Evolutionary conservation across 176 grass and related monocot genomes (phyloP).

Genomic region (Carex littledalei): DNA sequence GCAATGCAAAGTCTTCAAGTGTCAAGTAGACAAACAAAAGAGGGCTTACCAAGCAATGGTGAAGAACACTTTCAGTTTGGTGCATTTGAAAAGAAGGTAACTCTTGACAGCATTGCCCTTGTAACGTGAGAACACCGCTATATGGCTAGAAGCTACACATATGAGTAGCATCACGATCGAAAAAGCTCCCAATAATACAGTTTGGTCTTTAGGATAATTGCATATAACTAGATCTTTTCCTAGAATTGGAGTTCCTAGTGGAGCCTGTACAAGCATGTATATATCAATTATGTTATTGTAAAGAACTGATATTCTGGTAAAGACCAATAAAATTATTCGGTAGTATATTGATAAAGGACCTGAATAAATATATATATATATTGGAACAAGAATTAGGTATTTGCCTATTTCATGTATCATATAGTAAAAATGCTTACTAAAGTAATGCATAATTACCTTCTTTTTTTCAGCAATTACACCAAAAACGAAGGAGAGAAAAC

Average conservation of each 20-base stretch:
- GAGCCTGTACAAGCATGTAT: conserved; percentile 33
- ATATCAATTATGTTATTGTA: background rate
- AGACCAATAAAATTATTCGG: background rate
- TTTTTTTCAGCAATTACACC: conserved; percentile 75
- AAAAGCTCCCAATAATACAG: conserved; percentile 46
- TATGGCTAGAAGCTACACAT: conserved; percentile 36
- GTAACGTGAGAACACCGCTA: conserved; percentile 55
- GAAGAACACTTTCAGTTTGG: conserved; percentile 55
- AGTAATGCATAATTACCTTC: conserved; percentile 45
- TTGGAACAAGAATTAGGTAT: background rate
- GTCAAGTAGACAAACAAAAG: background rate
- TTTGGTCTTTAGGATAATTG: conserved; percentile 65
- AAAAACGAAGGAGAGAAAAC: conserved; percentile 44
- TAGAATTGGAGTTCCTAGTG: conserved; percentile 47
- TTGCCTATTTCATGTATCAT: background rate
- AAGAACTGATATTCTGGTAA: background rate
- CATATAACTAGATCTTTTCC: conserved; percentile 60
- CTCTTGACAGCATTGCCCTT: conserved; percentile 48
- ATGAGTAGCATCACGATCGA: conserved; percentile 41
- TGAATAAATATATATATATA: background rate
- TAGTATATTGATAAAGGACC: background rate
- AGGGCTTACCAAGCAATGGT: conserved; percentile 59
- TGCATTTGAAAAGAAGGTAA: conserved; percentile 46
- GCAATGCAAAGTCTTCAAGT: background rate
- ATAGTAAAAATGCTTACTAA: background rate